Evolutionary conservation across 2,329 filamentous ascomycete species (phyloP), one percentile per base, ranked within the genome.

Genomic region (Fusarium algeriense): DNA sequence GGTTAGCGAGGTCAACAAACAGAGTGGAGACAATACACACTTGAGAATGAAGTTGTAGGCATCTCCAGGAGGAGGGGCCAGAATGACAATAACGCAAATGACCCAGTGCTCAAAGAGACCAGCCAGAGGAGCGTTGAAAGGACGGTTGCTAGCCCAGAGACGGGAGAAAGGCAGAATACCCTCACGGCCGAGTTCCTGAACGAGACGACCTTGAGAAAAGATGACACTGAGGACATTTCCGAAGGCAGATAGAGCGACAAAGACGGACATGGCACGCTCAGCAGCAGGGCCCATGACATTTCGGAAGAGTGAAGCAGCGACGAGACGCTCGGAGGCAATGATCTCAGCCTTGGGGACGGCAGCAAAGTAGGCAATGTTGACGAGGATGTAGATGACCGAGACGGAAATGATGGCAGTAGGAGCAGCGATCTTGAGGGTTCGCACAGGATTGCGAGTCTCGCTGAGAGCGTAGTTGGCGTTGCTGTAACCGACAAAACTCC

Each of bases 201-300:
- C 89, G 8, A 92, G 81, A 57, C 90, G 86, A 10, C 89, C 89
- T 78, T 92, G 89, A 0, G 90, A 90, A 80, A 92, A 92, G 68
- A 91, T 91, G 67, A 92, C 89, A 61, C 85, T 87, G 49, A 92
- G 83, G 17, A 92, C 88, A 72, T 92, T 92, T 32, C 90, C 90
- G 70, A 91, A 89, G 7, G 90, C 90, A 0, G 90, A 92, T 2
- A 92, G 82, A 0, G 90, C 90, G 26, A 92, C 89, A 67, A 92
- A 91, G 58, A 91, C 90, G 28, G 85, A 89, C 19, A 91, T 81
- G 7, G 87, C 88, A 23, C 86, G 83, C 79, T 90, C 88, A 17
- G 89, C 89, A 2, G 79, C 76, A 46, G 75, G 75, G 20, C 87
- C 87, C 74, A 87, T 86, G 69, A 89, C 85, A 75, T 89, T 88